Conservation (phyloP, 345 rosid species). For the Jatropha curcas region DNA sequence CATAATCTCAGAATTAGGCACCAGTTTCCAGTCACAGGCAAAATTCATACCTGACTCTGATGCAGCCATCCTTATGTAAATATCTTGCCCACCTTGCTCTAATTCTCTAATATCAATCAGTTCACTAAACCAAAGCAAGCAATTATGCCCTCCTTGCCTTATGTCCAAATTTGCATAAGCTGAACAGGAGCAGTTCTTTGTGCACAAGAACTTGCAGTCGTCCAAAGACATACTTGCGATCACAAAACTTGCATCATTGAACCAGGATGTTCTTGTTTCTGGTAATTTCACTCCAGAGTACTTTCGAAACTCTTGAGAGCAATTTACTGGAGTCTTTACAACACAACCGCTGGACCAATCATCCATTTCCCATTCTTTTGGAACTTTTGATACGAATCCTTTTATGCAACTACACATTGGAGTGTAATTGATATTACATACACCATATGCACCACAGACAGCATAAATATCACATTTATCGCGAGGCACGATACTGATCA, state of each 20-base stretch:
- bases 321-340: not conserved
- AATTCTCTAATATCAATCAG: not conserved
- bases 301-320: constrained; percentile 8
- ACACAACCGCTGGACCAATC: constrained; percentile 12
- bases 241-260: no score
- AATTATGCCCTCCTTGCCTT: not conserved
- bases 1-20: not conserved
- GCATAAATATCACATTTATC: constrained; percentile 12
- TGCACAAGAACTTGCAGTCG: not conserved
- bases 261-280: not conserved
- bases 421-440: not conserved
- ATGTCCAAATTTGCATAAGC: not conserved
- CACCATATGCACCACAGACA: constrained; percentile 6
- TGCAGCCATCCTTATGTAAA: not conserved
- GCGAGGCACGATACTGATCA: not conserved
- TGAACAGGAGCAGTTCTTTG: not conserved
- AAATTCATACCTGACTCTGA: not conserved
- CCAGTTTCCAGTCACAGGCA: not conserved
- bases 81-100: not conserved
- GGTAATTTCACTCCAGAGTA: not conserved
- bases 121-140: not conserved
- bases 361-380: constrained; percentile 3
- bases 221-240: not conserved
- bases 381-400: constrained; percentile 8
- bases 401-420: constrained; percentile 14